These are phyloP conservation scores for Pichia sp. DNA, from an alignment of 1,139 yeast species.

Conservation along the genomic window DNA sequence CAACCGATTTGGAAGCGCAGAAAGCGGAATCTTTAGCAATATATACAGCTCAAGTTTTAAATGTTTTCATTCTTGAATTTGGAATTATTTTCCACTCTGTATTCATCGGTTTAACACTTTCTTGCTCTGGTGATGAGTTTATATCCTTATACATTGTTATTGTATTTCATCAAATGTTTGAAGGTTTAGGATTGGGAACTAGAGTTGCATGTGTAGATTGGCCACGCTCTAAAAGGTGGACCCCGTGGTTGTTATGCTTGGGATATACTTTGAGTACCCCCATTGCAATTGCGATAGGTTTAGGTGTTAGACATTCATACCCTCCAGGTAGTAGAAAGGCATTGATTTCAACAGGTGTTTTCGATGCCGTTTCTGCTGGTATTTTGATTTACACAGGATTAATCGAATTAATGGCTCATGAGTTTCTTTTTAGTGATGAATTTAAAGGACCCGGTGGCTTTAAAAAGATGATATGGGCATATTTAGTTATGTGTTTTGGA, in stretches of 20 bases:
- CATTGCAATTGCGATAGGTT: slow-evolving; percentile 75
- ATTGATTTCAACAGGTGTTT: slow-evolving; percentile 65
- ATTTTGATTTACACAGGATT: slow-evolving; percentile 78
- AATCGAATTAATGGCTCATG: slow-evolving; percentile 85
- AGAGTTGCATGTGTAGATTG: slow-evolving; percentile 69
- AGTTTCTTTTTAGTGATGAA: slow-evolving; percentile 64
- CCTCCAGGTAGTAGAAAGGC: slow-evolving; percentile 51
- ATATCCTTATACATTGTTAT: slow-evolving; percentile 71
- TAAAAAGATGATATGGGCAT: slow-evolving; percentile 34
- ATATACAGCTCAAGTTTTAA: slow-evolving; percentile 41
- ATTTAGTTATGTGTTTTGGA: slow-evolving; percentile 50
- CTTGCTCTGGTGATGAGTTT: slow-evolving; percentile 61
- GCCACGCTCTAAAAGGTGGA: slow-evolving; percentile 36
- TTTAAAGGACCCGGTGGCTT: slow-evolving; percentile 46
- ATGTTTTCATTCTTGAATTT: slow-evolving; percentile 45
- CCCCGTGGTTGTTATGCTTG: slow-evolving; percentile 23
- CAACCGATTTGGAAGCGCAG: slow-evolving; percentile 10
- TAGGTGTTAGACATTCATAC: slow-evolving; percentile 68
- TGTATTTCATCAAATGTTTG: slow-evolving; percentile 87
- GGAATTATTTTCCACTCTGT: slow-evolving; percentile 52
- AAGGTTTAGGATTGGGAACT: slow-evolving; percentile 87
- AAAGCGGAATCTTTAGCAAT: slow-evolving; percentile 4
- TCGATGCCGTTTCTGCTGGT: slow-evolving; percentile 82
- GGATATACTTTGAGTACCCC: slow-evolving; percentile 70
- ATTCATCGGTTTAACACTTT: slow-evolving; percentile 45